Evolutionary conservation across 1,284 basidiomycete species (phyloP).

Genomic region (Ceratobasidium sp.): DNA sequence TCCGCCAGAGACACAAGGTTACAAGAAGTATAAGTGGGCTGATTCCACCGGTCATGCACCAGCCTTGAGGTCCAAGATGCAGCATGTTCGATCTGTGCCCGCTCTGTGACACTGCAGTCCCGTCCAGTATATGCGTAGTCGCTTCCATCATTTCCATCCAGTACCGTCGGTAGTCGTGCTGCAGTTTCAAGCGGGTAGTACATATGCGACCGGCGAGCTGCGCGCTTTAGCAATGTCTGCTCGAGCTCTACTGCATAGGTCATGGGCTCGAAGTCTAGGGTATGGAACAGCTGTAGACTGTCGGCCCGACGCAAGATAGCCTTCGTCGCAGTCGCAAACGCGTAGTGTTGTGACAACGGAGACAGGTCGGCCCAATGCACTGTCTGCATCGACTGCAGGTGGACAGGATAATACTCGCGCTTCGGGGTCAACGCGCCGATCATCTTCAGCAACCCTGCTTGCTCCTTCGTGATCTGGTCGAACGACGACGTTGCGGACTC

Average conservation of each 20-base stretch:
- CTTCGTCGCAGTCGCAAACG: conserved; percentile 49
- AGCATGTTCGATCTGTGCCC: neutral
- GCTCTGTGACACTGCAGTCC: neutral
- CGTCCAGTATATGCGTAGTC: neutral
- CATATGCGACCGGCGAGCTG: conserved; percentile 3
- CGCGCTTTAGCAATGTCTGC: conserved; percentile 6
- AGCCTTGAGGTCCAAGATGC: conserved; percentile 18
- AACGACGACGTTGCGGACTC: conserved; percentile 61
- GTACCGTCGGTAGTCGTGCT: neutral
- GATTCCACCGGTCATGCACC: neutral
- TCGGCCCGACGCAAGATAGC: conserved; percentile 25
- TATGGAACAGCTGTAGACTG: conserved; percentile 16
- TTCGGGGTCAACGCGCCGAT: conserved; percentile 59
- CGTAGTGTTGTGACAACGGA: conserved; percentile 56
- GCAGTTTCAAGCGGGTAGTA: conserved; percentile 19
- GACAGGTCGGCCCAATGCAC: conserved; percentile 58
- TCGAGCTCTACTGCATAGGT: conserved; percentile 3
- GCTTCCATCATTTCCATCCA: neutral
- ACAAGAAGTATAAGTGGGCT: neutral
- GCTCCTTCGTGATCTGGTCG: conserved; percentile 54
- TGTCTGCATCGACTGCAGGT: conserved; percentile 60
- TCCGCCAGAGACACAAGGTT: conserved; percentile 5
- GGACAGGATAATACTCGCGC: conserved; percentile 59
- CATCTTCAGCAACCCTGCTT: conserved; percentile 56
- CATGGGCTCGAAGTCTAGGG: conserved; percentile 5